Percentiles rank a stretch among this genome's conserved stretches.
Evolutionary conservation across 768 basidiomycete genomes (phyloP).

Genomic region (Cubamyces sp.): DNA sequence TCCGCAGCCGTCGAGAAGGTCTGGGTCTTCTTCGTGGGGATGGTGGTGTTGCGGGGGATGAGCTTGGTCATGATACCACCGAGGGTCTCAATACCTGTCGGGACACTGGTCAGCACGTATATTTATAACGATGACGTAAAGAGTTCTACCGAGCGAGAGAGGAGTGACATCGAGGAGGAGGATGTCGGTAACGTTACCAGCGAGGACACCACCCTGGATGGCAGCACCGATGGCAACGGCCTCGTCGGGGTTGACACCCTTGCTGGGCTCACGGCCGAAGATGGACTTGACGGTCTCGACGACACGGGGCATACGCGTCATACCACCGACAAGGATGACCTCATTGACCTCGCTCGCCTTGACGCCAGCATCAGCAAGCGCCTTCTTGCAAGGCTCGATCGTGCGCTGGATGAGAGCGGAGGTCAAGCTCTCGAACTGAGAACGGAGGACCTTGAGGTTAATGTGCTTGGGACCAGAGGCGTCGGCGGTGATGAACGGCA

Average conservation of each 20-base stretch:
- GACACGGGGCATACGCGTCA: slow-evolving; percentile 98
- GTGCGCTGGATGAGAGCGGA: slow-evolving; percentile 84
- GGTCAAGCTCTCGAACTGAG: slow-evolving; percentile 90
- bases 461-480: slow-evolving; percentile 96
- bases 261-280: slow-evolving; percentile 96
- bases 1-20: slow-evolving; percentile 99
- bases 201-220: slow-evolving; percentile 97
- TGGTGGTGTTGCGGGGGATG: slow-evolving; percentile 97
- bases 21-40: slow-evolving; percentile 99
- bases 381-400: slow-evolving; percentile 97
- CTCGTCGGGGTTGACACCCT: slow-evolving; percentile 99
- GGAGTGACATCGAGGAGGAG: slow-evolving; percentile 95
- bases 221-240: slow-evolving; percentile 98
- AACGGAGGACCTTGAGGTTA: slow-evolving; percentile 86
- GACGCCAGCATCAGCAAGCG: slow-evolving; percentile 89
- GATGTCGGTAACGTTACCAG: slow-evolving; percentile 95
- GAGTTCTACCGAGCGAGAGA: slow-evolving; percentile 81
- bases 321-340: slow-evolving; percentile 97
- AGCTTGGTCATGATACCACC: slow-evolving; percentile 99
- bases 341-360: slow-evolving; percentile 94
- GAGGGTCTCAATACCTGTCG: slow-evolving; percentile 85
- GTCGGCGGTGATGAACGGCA: slow-evolving; percentile 98
- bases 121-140: background rate
- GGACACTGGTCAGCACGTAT: background rate
- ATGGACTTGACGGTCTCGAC: slow-evolving; percentile 90